These are phyloP conservation scores for Luffa acutangula DNA, from an alignment of 306 rosid genomes.

Conservation along the genomic window DNA sequence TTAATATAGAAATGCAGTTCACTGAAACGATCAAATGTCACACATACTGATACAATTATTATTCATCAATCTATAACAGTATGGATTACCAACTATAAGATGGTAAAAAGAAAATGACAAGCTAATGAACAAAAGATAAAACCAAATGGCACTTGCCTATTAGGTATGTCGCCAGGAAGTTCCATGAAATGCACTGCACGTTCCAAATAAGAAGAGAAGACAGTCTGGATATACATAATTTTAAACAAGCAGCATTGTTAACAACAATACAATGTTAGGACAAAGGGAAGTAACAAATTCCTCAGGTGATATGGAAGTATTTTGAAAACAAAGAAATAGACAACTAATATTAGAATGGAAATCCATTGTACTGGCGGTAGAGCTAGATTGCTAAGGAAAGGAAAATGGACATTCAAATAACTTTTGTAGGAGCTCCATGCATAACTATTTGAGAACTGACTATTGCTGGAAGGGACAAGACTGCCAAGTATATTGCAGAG, in stretches of 20 bases:
- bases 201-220: slow-evolving; percentile 70
- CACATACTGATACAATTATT: neutral
- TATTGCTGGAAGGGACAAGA: neutral
- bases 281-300: neutral
- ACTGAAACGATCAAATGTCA: slow-evolving; percentile 35
- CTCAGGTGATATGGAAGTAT: neutral
- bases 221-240: slow-evolving; percentile 44
- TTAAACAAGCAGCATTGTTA: neutral
- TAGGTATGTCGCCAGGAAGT: slow-evolving; percentile 91
- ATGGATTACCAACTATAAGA: neutral
- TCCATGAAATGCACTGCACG: slow-evolving; percentile 93
- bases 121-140: neutral
- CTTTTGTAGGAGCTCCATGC: neutral
- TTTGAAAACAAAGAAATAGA: neutral
- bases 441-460: neutral
- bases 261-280: neutral
- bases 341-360: neutral
- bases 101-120: neutral
- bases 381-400: neutral
- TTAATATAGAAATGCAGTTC: slow-evolving; percentile 88
- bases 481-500: neutral
- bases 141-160: slow-evolving; percentile 48
- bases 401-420: neutral
- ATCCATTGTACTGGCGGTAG: neutral
- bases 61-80: neutral